phyloP scores from a whole-genome alignment of 306 rosid genomes.

The Cucumis hystrix region DNA sequence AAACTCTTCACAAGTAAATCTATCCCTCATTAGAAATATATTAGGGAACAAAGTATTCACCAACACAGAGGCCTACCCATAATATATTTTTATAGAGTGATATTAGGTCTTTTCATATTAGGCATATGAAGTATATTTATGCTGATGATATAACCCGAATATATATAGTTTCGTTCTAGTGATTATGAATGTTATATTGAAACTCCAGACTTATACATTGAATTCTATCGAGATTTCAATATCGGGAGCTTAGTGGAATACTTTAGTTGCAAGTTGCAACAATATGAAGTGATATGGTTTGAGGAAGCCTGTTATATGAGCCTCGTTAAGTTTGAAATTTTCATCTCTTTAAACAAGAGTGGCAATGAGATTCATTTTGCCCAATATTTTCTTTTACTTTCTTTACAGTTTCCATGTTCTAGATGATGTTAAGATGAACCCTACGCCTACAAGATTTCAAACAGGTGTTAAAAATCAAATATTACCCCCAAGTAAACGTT shows the following conservation, averaged over 20 bases:
- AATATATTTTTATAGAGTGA: background rate
- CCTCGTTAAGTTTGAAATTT: background rate
- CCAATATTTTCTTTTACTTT: background rate
- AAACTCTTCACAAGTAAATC: background rate
- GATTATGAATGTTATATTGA: background rate
- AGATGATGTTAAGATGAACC: background rate
- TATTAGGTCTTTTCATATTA: background rate
- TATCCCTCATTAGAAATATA: background rate
- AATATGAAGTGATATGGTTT: background rate
- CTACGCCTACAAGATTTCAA: background rate
- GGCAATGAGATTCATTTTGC: background rate
- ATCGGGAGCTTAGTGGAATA: background rate
- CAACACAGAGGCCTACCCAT: background rate
- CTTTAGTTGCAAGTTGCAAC: background rate
- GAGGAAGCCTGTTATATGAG: background rate
- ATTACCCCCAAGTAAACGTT: background rate
- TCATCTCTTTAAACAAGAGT: background rate
- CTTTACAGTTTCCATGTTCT: background rate
- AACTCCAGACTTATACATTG: background rate
- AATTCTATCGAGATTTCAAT: background rate
- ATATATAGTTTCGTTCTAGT: background rate
- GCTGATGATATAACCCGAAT: background rate
- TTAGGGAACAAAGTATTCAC: background rate
- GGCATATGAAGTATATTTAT: background rate
- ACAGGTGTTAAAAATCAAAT: background rate